Evolutionary conservation across 106 monocot genomes (phyloP), one percentile per base, ranked within the genome.

Genomic region (Agapanthus africanus): DNA sequence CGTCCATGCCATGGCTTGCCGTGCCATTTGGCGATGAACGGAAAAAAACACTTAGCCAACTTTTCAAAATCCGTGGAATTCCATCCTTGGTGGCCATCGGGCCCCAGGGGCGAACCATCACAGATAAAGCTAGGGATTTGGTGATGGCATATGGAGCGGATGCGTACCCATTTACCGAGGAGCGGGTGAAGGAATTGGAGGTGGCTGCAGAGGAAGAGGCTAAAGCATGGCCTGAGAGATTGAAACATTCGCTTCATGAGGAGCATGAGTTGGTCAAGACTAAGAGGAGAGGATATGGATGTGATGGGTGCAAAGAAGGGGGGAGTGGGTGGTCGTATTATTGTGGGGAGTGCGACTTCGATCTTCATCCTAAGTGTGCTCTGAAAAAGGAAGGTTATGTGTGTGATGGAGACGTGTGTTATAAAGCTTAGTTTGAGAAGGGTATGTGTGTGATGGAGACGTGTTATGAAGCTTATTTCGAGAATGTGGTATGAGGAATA

Each of bases 1-100:
- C 79, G 7, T 40, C 51, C 25, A 90, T 90, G 90, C 90, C 90
- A n/a, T 90, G 90, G 90, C 52, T 84, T 0, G 86, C 90, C 1
- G 64, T 90, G 6, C 90, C 90, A 11, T 81, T 81, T 49, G 73
- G 74, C 8, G 86, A 86, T 13, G 63, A 64, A 3, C 37, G 86
- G 22, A 79, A 79, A 70, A 73, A 79, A 50, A 64, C 42, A 13
- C 64, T 93, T n/a, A 60, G 33, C 56, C 66, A 67, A 21, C 73
- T 35, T n/a, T 87, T 93, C 74, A 80, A 93, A 82, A 82, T 93
- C 21, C 4, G 3, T 1, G 82, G 78, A 60, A 84, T 87, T 38
- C 93, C 90, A 11, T 82, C 93, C 8, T 73, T 90, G 3, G 81
- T 93, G 28, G 90, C 77, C 22, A 80, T 90, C 13, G 76, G 74